Conservation (phyloP, 345 rosid genomes). For the Odontarrhena argentea region DNA sequence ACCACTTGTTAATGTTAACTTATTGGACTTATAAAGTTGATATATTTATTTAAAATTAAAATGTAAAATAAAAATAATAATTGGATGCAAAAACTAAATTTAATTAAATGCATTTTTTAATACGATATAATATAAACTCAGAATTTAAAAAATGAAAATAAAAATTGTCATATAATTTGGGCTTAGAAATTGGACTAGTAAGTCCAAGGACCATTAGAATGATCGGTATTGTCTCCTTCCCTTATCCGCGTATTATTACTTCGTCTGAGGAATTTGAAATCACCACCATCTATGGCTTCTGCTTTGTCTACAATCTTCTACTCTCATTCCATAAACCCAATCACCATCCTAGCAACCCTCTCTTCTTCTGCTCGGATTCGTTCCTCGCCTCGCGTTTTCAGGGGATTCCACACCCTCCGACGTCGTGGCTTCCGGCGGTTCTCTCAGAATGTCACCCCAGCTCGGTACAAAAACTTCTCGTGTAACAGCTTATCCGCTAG, state of each 20-base stretch:
- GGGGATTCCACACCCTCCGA: constrained; percentile 31
- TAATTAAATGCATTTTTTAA: no score
- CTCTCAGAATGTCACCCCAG: constrained; percentile 33
- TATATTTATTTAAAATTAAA: no score
- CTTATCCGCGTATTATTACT: constrained; percentile 24
- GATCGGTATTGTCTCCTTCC: constrained; percentile 16
- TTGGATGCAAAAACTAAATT: no score
- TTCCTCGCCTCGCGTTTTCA: constrained; percentile 29
- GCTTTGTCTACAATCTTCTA: constrained; percentile 36
- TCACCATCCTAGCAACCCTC: constrained; percentile 15
- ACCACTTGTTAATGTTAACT: no score
- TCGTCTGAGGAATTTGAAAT: constrained; percentile 7
- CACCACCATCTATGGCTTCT: constrained; percentile 37
- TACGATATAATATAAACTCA: no score
- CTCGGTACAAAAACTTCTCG: constrained; percentile 40
- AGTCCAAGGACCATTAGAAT: constrained; percentile 11
- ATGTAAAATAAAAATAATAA: no score
- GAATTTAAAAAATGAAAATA: no score
- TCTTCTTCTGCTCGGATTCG: constrained; percentile 21
- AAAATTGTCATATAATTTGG: no score
- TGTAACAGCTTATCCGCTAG: constrained; percentile 53
- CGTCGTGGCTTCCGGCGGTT: constrained; percentile 12
- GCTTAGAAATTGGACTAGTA: no score
- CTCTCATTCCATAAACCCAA: constrained; percentile 31
- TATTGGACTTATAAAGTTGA: no score